phyloP scores from a whole-genome alignment of 169 alveolate genomes.

The Plasmodium adleri region DNA sequence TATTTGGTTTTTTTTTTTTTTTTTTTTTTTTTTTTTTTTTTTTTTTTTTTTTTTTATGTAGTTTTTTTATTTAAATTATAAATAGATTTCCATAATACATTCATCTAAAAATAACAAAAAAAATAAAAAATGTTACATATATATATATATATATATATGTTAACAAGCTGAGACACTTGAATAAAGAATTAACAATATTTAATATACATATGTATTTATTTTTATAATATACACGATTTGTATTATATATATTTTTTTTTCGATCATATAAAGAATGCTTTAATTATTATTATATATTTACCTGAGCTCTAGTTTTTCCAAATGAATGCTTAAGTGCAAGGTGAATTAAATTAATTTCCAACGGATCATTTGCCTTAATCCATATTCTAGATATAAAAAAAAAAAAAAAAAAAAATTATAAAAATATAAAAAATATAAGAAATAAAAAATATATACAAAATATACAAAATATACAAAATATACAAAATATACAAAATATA shows the following conservation, averaged over 20 bases:
- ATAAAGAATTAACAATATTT: too few relatives aligned
- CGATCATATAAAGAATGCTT: neutral
- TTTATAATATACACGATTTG: neutral
- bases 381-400: slow-evolving; percentile 57
- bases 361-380: slow-evolving; percentile 72
- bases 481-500: neutral
- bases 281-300: neutral
- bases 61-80: slow-evolving; percentile 42
- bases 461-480: neutral
- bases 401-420: neutral
- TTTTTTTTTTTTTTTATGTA: slow-evolving; percentile 50
- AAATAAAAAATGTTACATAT: neutral
- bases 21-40: neutral
- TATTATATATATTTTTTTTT: neutral
- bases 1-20: too few relatives aligned
- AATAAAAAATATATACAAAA: neutral
- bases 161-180: too few relatives aligned
- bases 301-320: slow-evolving; percentile 73
- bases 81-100: slow-evolving; percentile 75
- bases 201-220: too few relatives aligned
- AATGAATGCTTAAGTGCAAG: slow-evolving; percentile 43
- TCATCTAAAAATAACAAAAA: slow-evolving; percentile 46
- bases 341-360: slow-evolving; percentile 50
- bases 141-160: too few relatives aligned
- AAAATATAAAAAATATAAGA: slow-evolving; percentile 32